Evolutionary conservation across 768 basidiomycete species (phyloP).

Genomic region (Russula sp.): DNA sequence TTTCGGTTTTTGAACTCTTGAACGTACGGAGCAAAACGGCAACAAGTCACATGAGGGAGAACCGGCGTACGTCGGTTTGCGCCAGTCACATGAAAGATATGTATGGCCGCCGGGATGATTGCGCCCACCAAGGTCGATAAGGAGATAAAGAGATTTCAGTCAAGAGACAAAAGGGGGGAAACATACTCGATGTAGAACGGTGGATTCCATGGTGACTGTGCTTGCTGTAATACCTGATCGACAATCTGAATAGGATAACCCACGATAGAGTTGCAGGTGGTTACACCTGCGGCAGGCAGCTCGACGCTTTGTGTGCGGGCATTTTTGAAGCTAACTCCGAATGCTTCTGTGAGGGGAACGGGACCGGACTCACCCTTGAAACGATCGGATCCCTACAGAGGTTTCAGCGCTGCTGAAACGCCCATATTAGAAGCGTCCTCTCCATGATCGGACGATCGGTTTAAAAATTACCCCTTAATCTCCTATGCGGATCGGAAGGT

Average conservation of each 20-base stretch:
- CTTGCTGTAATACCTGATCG: neutral
- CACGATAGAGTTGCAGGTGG: neutral
- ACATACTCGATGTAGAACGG: neutral
- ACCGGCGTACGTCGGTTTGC: neutral
- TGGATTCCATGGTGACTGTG: neutral
- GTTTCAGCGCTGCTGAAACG: neutral
- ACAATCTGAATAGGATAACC: neutral
- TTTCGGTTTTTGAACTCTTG: too few species aligned
- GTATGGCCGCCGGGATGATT: neutral
- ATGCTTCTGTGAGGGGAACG: neutral
- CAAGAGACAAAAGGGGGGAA: neutral
- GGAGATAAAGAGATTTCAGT: neutral
- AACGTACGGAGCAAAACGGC: too few species aligned
- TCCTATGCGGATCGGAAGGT: neutral
- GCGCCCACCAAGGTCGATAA: neutral
- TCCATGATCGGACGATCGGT: neutral
- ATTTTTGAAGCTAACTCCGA: neutral
- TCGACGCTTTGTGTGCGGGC: neutral
- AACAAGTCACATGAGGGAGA: too few species aligned
- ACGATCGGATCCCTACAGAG: neutral
- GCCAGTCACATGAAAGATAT: neutral
- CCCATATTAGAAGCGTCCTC: neutral
- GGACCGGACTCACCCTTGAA: neutral
- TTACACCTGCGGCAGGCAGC: neutral
- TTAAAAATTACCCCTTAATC: neutral